Base-by-base conservation (phyloP, 306 rosid species). In the Benincasa hispida region DNA sequence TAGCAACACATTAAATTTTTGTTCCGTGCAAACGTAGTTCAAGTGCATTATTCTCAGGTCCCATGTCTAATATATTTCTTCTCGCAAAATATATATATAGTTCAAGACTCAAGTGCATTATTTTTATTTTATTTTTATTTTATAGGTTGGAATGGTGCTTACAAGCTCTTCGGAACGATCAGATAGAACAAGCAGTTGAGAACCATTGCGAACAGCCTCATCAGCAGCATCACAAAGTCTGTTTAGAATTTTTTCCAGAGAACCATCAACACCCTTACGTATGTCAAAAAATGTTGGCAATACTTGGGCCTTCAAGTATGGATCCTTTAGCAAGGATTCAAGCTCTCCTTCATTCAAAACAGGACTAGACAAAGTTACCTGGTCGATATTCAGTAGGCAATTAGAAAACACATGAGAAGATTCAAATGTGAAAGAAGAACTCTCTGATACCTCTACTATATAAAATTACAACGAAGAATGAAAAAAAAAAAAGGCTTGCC, bases 161-260 rank as follows among this genome's bases (percentile, higher is more conserved):
- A 94, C 99, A 83, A 89, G 88, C 74, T 83, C 88, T 81, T 94
- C 99, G 39, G 91, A 81, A 73, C 97, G 96, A 77, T 94, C 99
- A 48, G 99, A 94, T 72, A 94, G 94, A 84, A 94, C 83, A 80
- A 94, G 96, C 81, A 94, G 80, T 79, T 94, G 92, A 74, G 93
- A 92, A 78, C 99, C 97, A 86, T 90, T 94, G 84, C 93, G 89
- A 74, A 94, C 97, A 83, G 99, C 99, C 86, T 89, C 99, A 85
- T 94, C 99, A 79, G 99, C 99, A 84, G 97, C 96, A 80, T 92
- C 97, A 74, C 99, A 94, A 83, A 94, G 99, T 79, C 77, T 87
- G 80, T 77, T 67, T 59, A 94, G 78, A 37, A 81, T 92, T 77
- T 87, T 94, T 82, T 87, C 93, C 89, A 94, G 61, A 80, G 99